These are phyloP conservation scores for Diaporthe amygdali DNA, from an alignment of 2,329 filamentous ascomycete genomes.

Conservation along the genomic window DNA sequence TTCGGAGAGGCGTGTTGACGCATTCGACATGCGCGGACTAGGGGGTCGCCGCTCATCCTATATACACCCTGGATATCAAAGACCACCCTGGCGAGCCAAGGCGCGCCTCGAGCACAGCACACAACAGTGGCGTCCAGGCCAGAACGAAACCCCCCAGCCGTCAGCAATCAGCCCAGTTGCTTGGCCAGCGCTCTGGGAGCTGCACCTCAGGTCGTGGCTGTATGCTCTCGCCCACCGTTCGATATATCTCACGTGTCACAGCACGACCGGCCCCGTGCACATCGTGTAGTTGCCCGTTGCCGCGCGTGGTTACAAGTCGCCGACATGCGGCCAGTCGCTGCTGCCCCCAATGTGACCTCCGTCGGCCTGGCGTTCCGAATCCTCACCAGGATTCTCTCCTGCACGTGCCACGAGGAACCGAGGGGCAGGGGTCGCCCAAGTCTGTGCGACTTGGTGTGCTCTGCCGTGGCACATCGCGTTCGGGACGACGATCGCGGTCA, in stretches of 20 bases:
- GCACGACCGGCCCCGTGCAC: background rate
- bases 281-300: background rate
- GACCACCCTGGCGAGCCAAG: background rate
- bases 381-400: background rate
- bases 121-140: background rate
- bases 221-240: background rate
- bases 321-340: background rate
- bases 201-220: background rate
- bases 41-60: slow-evolving; percentile 6
- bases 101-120: background rate
- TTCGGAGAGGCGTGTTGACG: background rate
- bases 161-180: background rate
- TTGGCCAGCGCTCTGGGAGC: background rate
- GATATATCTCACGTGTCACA: background rate
- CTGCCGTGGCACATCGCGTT: background rate
- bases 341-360: background rate
- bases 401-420: background rate
- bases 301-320: background rate
- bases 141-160: background rate
- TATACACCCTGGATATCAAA: background rate
- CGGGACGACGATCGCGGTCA: background rate
- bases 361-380: background rate
- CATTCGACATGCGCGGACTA: background rate
- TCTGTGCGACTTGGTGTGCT: background rate
- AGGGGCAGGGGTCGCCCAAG: background rate